Conservation (phyloP, 768 basidiomycete species). For the Sarcodon sp. region DNA sequence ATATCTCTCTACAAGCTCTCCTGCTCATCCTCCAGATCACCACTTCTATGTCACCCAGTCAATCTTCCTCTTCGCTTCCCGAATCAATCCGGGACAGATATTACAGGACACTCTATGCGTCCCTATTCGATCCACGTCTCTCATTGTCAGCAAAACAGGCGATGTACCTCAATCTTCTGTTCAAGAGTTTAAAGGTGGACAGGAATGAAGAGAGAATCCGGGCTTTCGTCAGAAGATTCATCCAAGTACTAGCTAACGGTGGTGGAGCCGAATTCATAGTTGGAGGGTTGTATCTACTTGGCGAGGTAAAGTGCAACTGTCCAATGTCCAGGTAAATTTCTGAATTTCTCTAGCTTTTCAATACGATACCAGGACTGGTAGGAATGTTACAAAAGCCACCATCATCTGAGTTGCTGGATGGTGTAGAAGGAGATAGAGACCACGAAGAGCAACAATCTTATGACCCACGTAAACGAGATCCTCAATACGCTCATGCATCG, state of each 20-base stretch:
- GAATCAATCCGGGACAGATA: constrained; percentile 51
- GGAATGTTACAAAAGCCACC: constrained; percentile 26
- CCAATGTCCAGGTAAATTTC: not conserved
- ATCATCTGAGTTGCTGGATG: constrained; percentile 7
- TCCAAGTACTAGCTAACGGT: constrained; percentile 65
- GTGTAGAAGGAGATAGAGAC: constrained; percentile 4
- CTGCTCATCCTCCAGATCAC: constrained; percentile 80
- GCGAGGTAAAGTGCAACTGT: constrained; percentile 43
- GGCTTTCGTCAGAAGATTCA: constrained; percentile 72
- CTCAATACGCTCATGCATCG: constrained; percentile 72
- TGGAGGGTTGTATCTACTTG: constrained; percentile 77
- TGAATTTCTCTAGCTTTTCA: constrained; percentile 30
- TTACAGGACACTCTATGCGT: constrained; percentile 82
- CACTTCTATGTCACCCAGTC: constrained; percentile 24
- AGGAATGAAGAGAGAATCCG: constrained; percentile 45
- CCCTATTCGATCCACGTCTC: constrained; percentile 73
- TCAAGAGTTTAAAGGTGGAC: constrained; percentile 78
- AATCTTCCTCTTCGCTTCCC: constrained; percentile 28
- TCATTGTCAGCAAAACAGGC: constrained; percentile 84
- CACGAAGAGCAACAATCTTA: constrained; percentile 27
- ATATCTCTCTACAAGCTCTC: constrained; percentile 88
- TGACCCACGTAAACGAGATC: constrained; percentile 85
- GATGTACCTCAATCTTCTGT: constrained; percentile 90
- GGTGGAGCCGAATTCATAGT: constrained; percentile 73
- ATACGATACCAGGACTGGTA: constrained; percentile 30